Evolutionary conservation across 1,139 yeast species (phyloP).

Genomic region (Scheffersomyces stambukii): DNA sequence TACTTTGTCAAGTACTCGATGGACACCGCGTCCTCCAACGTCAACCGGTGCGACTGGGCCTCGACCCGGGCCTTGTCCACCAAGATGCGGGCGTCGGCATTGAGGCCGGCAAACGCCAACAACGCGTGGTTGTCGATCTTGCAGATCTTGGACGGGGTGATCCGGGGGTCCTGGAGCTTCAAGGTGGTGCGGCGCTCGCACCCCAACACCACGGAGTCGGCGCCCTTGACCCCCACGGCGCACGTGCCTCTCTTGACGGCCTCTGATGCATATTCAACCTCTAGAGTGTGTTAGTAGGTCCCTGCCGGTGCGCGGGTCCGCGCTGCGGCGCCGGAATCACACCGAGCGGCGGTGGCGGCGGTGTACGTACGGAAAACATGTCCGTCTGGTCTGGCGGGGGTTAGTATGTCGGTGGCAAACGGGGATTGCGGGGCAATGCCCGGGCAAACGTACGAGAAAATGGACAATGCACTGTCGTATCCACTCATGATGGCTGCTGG

Average conservation of each 20-base stretch:
- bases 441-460: slow-evolving; percentile 70
- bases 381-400: slow-evolving; percentile 82
- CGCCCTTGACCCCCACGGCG: slow-evolving; percentile 95
- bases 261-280: slow-evolving; percentile 96
- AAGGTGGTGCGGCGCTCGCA: slow-evolving; percentile 95
- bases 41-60: slow-evolving; percentile 93
- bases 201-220: slow-evolving; percentile 83
- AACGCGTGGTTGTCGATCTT: slow-evolving; percentile 87
- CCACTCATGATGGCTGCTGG: slow-evolving; percentile 76
- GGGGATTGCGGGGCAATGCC: neutral
- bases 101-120: slow-evolving; percentile 94
- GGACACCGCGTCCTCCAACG: slow-evolving; percentile 89
- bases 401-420: slow-evolving; percentile 13
- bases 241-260: slow-evolving; percentile 98
- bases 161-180: slow-evolving; percentile 93
- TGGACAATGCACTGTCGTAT: slow-evolving; percentile 98
- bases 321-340: neutral
- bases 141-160: slow-evolving; percentile 91
- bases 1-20: slow-evolving; percentile 90
- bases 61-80: slow-evolving; percentile 95
- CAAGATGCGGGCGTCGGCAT: slow-evolving; percentile 94
- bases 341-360: neutral
- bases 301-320: neutral
- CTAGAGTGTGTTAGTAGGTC: slow-evolving; percentile 28
- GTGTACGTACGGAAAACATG: slow-evolving; percentile 79